Conservation (phyloP, 768 basidiomycete genomes). For the Leucocoprinus sp. region DNA sequence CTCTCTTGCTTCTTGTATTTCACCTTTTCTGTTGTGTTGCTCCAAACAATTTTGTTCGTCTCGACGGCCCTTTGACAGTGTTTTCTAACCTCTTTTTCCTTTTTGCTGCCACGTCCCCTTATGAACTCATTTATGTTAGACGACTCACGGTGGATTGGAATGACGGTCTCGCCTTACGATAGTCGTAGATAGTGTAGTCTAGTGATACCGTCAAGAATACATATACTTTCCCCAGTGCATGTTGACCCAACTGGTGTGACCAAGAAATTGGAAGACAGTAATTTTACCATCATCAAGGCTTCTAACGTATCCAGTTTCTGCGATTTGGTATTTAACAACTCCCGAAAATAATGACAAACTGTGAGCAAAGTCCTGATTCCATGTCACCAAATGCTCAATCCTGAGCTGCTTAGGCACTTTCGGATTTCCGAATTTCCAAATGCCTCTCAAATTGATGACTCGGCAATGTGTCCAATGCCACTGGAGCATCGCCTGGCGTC, state of each 20-base stretch:
- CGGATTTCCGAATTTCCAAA: no score
- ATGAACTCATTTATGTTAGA: constrained; percentile 9
- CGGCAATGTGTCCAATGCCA: neutral
- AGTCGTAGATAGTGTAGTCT: constrained; percentile 31
- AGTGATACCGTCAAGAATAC: constrained; percentile 15
- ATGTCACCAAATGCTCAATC: no score
- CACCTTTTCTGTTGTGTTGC: no score
- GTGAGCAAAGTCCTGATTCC: no score
- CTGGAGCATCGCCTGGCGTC: neutral
- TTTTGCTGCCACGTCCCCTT: constrained; percentile 2
- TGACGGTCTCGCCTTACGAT: constrained; percentile 16
- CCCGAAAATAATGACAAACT: constrained; percentile 8
- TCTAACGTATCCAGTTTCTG: no score
- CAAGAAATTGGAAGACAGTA: no score
- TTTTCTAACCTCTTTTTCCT: neutral
- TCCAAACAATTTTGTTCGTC: neutral
- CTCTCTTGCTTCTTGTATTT: neutral
- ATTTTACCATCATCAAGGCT: no score
- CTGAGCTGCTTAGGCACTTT: no score
- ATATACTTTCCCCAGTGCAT: neutral
- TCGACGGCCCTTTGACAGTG: neutral
- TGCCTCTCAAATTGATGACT: neutral
- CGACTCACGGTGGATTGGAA: constrained; percentile 9
- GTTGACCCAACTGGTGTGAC: no score
- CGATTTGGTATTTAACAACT: neutral